Conservation (phyloP, 164 flowering plant species). For the Annona cherimola region DNA sequence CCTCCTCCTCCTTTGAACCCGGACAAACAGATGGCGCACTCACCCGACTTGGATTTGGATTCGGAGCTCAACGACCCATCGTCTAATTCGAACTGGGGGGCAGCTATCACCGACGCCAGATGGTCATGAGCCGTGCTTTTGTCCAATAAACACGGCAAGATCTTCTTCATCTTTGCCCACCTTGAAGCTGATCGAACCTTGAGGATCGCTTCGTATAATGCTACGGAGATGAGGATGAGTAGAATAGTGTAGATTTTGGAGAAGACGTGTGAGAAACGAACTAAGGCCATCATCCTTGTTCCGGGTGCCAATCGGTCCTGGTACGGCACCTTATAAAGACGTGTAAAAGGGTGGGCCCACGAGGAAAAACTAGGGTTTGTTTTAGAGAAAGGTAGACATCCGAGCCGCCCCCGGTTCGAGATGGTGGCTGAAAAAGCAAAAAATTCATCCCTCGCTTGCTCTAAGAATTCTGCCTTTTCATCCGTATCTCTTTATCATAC, state of each 20-base stretch:
- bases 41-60: neutral
- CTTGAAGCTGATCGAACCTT: slow-evolving; percentile 15
- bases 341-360: neutral
- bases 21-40: slow-evolving; percentile 43
- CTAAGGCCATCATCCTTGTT: neutral
- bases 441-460: too few relatives aligned
- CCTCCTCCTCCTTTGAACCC: slow-evolving; percentile 43
- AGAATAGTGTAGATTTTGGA: slow-evolving; percentile 28
- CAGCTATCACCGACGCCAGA: slow-evolving; percentile 27
- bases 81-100: slow-evolving; percentile 9
- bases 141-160: neutral
- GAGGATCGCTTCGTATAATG: slow-evolving; percentile 24
- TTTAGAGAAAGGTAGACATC: too few relatives aligned
- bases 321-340: neutral
- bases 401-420: too few relatives aligned
- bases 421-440: too few relatives aligned
- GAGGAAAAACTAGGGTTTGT: neutral
- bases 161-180: neutral
- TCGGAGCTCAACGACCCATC: neutral
- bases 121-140: slow-evolving; percentile 8
- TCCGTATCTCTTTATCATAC: too few relatives aligned
- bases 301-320: neutral
- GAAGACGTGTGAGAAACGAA: slow-evolving; percentile 19
- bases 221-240: slow-evolving; percentile 26
- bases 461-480: too few relatives aligned